Percentiles rank a stretch among this genome's conserved stretches.
These are phyloP conservation scores for Asterochloris sp. DNA, from an alignment of 139 green algal genomes.

Conservation along the genomic window DNA sequence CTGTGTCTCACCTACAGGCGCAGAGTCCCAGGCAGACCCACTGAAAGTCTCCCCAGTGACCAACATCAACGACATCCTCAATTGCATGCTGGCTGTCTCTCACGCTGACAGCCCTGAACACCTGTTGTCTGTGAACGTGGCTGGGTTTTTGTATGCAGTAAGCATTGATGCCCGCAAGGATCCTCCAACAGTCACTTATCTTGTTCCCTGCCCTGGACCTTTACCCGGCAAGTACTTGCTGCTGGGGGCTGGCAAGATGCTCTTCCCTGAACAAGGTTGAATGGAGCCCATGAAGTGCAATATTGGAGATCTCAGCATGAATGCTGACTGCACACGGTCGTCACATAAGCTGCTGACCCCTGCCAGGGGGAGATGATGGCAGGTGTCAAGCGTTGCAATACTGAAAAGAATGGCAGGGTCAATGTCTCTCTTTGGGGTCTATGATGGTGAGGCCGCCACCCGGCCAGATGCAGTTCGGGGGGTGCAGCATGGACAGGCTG, in stretches of 20 bases:
- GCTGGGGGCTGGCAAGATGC: conserved; percentile 62
- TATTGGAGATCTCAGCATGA: no score
- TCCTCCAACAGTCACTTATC: conserved; percentile 56
- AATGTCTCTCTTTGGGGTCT: no score
- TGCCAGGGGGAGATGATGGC: no score
- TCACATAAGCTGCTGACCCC: no score
- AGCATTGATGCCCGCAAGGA: conserved; percentile 63
- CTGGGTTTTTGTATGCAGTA: conserved; percentile 84
- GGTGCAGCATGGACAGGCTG: no score
- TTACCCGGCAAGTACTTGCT: conserved; percentile 81
- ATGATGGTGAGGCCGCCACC: no score
- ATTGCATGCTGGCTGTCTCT: conserved; percentile 84
- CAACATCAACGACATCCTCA: conserved; percentile 51
- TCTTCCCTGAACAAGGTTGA: conserved; percentile 24
- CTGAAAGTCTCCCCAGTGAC: conserved; percentile 45
- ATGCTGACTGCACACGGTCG: no score
- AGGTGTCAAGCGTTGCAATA: no score
- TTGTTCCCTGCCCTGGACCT: conserved; percentile 61
- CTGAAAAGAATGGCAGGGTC: no score
- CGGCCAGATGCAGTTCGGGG: no score
- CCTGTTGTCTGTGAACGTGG: conserved; percentile 69
- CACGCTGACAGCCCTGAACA: conserved; percentile 59
- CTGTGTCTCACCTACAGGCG: conserved; percentile 31
- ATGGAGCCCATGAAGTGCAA: no score
- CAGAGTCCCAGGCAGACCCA: conserved; percentile 51